Conservation (phyloP, 768 basidiomycete species). For the Lactarius akahatsu region DNA sequence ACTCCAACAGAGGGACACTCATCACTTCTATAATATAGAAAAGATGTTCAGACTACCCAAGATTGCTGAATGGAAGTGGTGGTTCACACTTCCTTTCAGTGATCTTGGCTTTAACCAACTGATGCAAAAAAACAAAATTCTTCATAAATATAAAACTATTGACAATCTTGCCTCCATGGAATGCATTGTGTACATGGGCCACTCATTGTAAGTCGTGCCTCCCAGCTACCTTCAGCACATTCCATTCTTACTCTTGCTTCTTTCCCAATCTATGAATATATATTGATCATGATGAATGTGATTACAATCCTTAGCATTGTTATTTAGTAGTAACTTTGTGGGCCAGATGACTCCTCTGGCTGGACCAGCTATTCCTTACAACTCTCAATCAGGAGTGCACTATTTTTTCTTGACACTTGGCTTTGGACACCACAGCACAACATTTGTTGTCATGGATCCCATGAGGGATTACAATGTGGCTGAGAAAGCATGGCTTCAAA, state of each 20-base stretch:
- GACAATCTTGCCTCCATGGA: neutral
- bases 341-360: no score
- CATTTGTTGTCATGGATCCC: neutral
- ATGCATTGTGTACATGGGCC: neutral
- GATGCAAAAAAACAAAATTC: neutral
- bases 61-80: no score
- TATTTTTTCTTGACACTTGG: neutral
- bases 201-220: no score
- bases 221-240: no score
- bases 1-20: no score
- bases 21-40: no score
- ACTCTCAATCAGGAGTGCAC: neutral
- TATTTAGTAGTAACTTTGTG: no score
- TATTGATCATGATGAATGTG: neutral
- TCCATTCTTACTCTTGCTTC: neutral
- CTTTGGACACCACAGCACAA: neutral
- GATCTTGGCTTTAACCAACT: conserved; percentile 1
- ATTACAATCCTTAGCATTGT: neutral
- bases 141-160: neutral
- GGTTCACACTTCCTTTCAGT: neutral
- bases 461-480: no score
- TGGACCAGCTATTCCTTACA: neutral
- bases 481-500: no score
- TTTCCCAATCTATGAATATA: neutral
- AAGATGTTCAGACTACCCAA: neutral